Percentiles rank a stretch among this genome's conserved stretches.
Conservation (phyloP, 306 rosid species). For the Hippophae rhamnoides region DNA sequence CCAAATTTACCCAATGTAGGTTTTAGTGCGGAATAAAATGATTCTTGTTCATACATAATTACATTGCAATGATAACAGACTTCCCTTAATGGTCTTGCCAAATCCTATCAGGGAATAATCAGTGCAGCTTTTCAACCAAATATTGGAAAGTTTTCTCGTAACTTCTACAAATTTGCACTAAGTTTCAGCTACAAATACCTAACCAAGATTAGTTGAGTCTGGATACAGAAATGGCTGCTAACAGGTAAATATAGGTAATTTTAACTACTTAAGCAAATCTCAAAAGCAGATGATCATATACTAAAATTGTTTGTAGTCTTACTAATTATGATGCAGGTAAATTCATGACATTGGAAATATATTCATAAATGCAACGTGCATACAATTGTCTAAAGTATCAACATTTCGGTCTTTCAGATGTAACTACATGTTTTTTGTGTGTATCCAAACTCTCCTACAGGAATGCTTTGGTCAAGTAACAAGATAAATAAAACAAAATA, state of each 20-base stretch:
- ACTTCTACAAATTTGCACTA: too few species aligned
- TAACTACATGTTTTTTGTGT: neutral
- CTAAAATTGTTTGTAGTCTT: neutral
- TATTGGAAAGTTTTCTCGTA: too few species aligned
- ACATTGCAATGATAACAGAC: too few species aligned
- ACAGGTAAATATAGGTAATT: neutral
- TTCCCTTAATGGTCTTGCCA: too few species aligned
- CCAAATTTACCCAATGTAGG: too few species aligned
- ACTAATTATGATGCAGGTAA: conserved; percentile 1
- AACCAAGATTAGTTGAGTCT: neutral
- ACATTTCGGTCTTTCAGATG: neutral
- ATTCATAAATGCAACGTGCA: neutral
- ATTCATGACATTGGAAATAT: neutral
- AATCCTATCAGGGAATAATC: too few species aligned
- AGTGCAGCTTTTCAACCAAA: too few species aligned
- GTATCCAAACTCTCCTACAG: neutral
- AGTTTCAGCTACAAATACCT: neutral
- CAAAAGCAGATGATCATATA: neutral
- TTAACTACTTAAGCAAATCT: neutral
- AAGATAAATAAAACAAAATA: neutral
- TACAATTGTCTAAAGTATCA: neutral
- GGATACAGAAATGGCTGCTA: neutral
- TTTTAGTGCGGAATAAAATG: too few species aligned
- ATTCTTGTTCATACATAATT: too few species aligned
- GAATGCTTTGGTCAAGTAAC: neutral